phyloP scores from a whole-genome alignment of 1,284 basidiomycete species.

The Porogramme epimiltina region DNA sequence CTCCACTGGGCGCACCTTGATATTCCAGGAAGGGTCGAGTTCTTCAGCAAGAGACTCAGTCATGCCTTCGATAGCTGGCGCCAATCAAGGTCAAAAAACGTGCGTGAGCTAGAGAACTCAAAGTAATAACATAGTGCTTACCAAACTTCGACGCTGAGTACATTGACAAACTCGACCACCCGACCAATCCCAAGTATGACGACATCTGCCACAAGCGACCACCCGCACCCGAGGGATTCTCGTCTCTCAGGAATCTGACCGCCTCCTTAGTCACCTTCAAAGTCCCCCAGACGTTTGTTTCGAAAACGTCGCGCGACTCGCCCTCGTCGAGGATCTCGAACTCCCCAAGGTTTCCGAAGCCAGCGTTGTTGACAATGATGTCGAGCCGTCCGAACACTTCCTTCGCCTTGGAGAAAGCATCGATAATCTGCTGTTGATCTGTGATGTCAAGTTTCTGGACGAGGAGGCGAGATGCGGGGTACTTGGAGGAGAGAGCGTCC shows the following conservation, averaged over 20 bases:
- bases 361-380: constrained; percentile 48
- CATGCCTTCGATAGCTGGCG: too few species aligned
- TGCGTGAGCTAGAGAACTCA: too few species aligned
- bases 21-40: constrained; percentile 41
- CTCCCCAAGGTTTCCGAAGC: constrained; percentile 30
- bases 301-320: constrained; percentile 32
- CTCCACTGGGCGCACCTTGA: constrained; percentile 31
- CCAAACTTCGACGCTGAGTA: constrained; percentile 15
- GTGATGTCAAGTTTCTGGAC: constrained; percentile 42
- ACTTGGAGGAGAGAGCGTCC: constrained; percentile 21
- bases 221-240: constrained; percentile 23
- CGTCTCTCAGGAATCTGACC: constrained; percentile 39
- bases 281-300: constrained; percentile 41
- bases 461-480: constrained; percentile 32
- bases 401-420: constrained; percentile 37
- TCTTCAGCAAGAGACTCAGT: constrained; percentile 30
- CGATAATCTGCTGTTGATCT: constrained; percentile 26
- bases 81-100: too few species aligned
- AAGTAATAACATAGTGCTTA: neutral
- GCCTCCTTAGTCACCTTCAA: constrained; percentile 35
- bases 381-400: constrained; percentile 41
- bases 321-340: constrained; percentile 32
- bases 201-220: constrained; percentile 16
- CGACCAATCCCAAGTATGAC: constrained; percentile 6
- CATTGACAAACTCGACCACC: neutral